Conservation (phyloP, 139 green algal species). For the Chloropicon primus region DNA sequence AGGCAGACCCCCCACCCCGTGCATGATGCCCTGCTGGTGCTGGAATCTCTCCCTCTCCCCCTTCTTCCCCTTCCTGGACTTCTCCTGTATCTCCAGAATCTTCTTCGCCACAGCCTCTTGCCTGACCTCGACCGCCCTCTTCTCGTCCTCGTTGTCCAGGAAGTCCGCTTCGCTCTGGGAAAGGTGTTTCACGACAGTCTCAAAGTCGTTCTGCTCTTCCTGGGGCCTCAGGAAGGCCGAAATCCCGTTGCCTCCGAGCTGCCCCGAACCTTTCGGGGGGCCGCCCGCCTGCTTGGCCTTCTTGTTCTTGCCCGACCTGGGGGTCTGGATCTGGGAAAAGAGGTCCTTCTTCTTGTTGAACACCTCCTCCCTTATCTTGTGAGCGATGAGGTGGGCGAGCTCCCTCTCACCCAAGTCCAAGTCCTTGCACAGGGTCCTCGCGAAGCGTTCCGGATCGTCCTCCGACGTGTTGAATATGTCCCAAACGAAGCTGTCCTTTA, state of each 20-base stretch:
- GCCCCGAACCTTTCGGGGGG: background rate
- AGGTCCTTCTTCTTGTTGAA: background rate
- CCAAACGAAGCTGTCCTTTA: background rate
- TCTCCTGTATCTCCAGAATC: background rate
- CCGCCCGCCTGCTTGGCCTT: background rate
- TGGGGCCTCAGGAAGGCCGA: background rate
- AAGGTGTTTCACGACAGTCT: background rate
- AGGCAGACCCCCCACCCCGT: no score
- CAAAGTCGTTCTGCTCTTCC: background rate
- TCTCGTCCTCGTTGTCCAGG: background rate
- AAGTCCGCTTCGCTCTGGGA: background rate
- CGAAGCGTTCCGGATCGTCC: background rate
- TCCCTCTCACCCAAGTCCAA: background rate
- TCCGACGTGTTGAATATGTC: background rate
- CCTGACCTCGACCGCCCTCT: background rate
- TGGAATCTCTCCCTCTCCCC: background rate
- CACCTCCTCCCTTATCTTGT: background rate
- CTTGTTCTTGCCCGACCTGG: background rate
- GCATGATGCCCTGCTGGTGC: background rate
- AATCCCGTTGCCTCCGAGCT: background rate
- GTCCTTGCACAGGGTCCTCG: background rate
- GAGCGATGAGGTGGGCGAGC: background rate
- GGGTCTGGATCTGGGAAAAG: background rate
- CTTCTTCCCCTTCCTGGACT: background rate
- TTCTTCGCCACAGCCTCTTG: background rate